Evolutionary conservation across 129 eudicot genomes (phyloP), one percentile per base, ranked within the genome.

Genomic region (Lactuca saligna): DNA sequence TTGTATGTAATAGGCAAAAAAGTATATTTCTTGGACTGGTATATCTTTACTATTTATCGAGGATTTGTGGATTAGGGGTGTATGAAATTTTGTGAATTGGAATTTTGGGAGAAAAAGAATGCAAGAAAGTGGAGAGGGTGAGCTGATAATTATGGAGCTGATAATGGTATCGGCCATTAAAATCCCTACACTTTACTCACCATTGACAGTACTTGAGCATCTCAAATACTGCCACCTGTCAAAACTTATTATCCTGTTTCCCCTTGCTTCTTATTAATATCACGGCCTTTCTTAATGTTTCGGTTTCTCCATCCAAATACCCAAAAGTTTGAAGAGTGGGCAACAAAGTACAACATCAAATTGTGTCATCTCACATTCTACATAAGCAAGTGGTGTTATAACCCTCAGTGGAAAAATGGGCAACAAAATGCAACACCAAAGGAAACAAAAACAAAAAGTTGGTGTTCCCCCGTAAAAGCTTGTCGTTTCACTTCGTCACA

Each of bases 231-330:
- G 80, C 75, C 80, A 76, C 75, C 58, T 76, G 75, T 76, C 69
- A 57, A 20, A 5, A 41, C 80, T 69, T 76, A 69, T 76, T 76
- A 76, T 76, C 80, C 80, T 53, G 42, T 76, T 76, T 35, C 57
- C 57, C 50, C 5, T 53, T 55, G 3, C 60, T 58, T 10, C 66
- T 65, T 64, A n/a, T 73, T 54, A 17, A 15, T 14, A 39, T 2
- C 0, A 39, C 46, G 46, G 46, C 7, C 46, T 39, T 39, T 39
- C 10, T 39, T 1, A 2, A 7, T 44, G 50, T 9, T 44, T 44
- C 3, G 9, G 14, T 10, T 9, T 44, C 44, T 39, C 44, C 44
- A 39, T 35, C 38, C 0, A 35, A 25, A 25, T 25, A 25, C 29
- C 29, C 29, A 25, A 25, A 25, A 25, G 29, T 25, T 25, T n/a